Evolutionary conservation across 2,329 filamentous ascomycete genomes (phyloP), one percentile per base, ranked within the genome.

Genomic region (Emericellopsis cladophorae): DNA sequence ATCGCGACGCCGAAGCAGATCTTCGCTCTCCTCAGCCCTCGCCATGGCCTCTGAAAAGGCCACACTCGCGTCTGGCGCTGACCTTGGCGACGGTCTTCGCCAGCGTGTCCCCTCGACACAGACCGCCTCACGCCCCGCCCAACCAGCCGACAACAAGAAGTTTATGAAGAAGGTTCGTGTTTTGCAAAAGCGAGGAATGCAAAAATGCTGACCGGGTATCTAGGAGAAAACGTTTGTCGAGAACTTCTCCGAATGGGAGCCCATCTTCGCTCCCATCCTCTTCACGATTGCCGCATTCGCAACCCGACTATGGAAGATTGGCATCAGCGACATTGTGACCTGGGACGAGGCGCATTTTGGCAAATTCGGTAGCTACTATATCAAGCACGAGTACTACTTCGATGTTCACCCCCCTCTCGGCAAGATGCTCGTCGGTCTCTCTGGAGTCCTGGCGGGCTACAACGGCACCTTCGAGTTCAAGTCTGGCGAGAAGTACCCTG

Each of bases 401-500:
- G 62, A 66, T 49, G 84, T 93, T 44, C 86, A 94, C 63, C 92
- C 92, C 49, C 92, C 92, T 41, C 79, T 98, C 46, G 92, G 92
- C 59, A 98, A 98, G 72, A 96, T 98, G 79, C 79, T 98, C 42
- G 90, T 98, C 52, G 92, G 92, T 47, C 74, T 98, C 40, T 96
- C 92, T 7, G 92, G 92, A 58, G 94, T 93, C 57, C 74, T 98
- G 46, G 93, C 90, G 50, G 90, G 90, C 49, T 98, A 98, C 72
- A 98, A 98, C 68, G 92, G 92, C 44, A 93, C 90, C 4, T 98
- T 98, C 65, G 92, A 98, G 58, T 98, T 98, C 75, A 98, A 98
- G 65, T 96, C 90, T 41, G 92, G 92, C 59, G 92, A 96, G 57
- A 88, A 77, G 41, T 98, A 98, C 60, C 92, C 92, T 10, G 78